Evolutionary conservation across 768 basidiomycete genomes (phyloP).

Genomic region (Termitomyces sp.): DNA sequence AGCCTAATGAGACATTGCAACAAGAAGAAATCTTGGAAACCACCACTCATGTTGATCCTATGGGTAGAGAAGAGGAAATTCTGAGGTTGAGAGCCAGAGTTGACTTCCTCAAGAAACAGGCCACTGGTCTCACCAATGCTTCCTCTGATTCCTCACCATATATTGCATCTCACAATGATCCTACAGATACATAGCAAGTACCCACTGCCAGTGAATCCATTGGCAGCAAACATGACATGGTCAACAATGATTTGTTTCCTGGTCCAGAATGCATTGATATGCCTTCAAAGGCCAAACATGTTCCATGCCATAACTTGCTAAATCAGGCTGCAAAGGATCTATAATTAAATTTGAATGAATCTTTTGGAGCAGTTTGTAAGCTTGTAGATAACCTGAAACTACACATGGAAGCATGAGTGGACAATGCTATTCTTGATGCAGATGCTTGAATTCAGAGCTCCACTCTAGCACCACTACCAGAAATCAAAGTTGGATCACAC

Average conservation of each 20-base stretch:
- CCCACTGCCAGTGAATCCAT: neutral
- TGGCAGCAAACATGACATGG: neutral
- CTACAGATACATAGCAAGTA: neutral
- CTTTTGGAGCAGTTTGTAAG: neutral
- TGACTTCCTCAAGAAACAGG: neutral
- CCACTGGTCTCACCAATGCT: neutral
- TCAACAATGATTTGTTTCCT: neutral
- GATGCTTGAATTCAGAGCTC: neutral
- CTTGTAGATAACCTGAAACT: neutral
- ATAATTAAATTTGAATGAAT: neutral
- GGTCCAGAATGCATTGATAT: neutral
- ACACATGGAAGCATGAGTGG: too few species aligned
- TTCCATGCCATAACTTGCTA: neutral
- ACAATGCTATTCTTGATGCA: too few species aligned
- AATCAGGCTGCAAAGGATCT: neutral
- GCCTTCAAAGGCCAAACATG: too few species aligned
- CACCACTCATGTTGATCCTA: neutral
- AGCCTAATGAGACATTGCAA: slow-evolving; percentile 16
- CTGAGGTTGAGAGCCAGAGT: neutral
- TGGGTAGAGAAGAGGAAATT: neutral
- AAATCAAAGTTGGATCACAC: too few species aligned
- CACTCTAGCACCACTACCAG: too few species aligned
- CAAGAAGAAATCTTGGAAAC: slow-evolving; percentile 14
- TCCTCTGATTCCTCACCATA: neutral
- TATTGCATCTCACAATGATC: neutral